Percentiles rank a stretch among this genome's conserved stretches.
Conservation (phyloP, 768 basidiomycete genomes). For the Kockovaella imperatae region DNA sequence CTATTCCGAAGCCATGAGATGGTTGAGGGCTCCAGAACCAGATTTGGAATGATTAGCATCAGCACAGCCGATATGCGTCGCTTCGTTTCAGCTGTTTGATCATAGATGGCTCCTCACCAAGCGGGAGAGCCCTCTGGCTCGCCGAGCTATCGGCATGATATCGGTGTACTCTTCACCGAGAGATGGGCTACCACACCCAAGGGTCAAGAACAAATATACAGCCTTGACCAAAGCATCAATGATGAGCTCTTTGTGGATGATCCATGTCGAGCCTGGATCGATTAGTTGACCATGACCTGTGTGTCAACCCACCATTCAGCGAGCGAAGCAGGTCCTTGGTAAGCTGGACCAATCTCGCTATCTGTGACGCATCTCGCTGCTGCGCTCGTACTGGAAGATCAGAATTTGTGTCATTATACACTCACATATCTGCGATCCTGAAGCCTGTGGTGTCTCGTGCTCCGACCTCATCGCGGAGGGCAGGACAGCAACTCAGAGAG, state of each 20-base stretch:
- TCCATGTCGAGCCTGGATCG: constrained; percentile 32
- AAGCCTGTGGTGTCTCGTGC: no score
- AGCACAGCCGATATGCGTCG: neutral
- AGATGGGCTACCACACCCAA: constrained; percentile 40
- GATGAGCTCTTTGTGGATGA: constrained; percentile 27
- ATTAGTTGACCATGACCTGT: neutral
- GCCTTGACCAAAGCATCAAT: constrained; percentile 31
- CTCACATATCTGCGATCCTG: constrained; percentile 34
- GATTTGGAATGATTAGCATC: neutral
- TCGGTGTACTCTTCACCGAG: constrained; percentile 46
- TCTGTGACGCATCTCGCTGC: constrained; percentile 39
- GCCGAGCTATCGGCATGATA: constrained; percentile 29
- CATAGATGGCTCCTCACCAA: no score
- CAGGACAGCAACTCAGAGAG: no score
- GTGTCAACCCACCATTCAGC: constrained; percentile 28
- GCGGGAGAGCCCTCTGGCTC: no score
- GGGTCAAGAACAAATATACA: constrained; percentile 38
- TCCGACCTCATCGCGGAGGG: no score
- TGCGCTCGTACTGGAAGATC: constrained; percentile 34
- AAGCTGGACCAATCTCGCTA: constrained; percentile 30
- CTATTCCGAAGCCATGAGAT: neutral
- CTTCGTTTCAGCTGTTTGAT: neutral
- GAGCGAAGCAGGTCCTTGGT: constrained; percentile 34
- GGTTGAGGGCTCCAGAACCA: neutral
- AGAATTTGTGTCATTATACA: constrained; percentile 1